phyloP scores from a whole-genome alignment of 371 early-diverging fungal species.

The Cokeromyces recurvatus region DNA sequence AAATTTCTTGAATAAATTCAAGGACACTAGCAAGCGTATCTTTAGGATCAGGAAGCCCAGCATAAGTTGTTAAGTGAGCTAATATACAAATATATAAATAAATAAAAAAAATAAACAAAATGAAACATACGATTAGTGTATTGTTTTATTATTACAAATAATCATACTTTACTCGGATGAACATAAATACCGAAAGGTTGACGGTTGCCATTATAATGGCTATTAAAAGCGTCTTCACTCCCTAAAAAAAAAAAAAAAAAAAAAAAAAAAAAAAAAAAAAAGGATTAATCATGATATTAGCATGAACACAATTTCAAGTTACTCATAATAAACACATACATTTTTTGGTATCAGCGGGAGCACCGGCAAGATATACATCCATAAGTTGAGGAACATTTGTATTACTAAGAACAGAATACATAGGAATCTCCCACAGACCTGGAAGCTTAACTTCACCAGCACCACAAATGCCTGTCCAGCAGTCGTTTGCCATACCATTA shows the following conservation, averaged over 20 bases:
- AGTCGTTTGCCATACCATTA: slow-evolving; percentile 65
- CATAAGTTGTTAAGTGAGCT: slow-evolving; percentile 46
- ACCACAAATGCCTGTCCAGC: slow-evolving; percentile 53
- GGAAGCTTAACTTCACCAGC: slow-evolving; percentile 40
- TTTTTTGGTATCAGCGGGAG: slow-evolving; percentile 32
- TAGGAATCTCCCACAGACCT: slow-evolving; percentile 72
- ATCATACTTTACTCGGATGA: slow-evolving; percentile 43
- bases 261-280: too few species aligned
- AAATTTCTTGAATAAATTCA: slow-evolving; percentile 36
- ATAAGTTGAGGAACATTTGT: slow-evolving; percentile 48
- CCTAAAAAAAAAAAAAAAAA: slow-evolving; percentile 23
- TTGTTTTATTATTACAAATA: too few species aligned
- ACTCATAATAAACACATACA: too few species aligned
- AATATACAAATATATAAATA: slow-evolving; percentile 4
- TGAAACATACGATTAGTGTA: not conserved
- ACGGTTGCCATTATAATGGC: slow-evolving; percentile 56
- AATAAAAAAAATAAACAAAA: too few species aligned
- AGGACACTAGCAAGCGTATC: slow-evolving; percentile 29
- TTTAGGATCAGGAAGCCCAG: slow-evolving; percentile 33
- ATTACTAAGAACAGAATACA: slow-evolving; percentile 45
- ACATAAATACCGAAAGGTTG: slow-evolving; percentile 69
- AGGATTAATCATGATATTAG: too few species aligned
- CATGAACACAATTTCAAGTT: too few species aligned
- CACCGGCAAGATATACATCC: slow-evolving; percentile 61
- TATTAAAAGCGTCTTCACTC: slow-evolving; percentile 46